Conservation (phyloP, 768 basidiomycete genomes). For the Psilocybe sp. region DNA sequence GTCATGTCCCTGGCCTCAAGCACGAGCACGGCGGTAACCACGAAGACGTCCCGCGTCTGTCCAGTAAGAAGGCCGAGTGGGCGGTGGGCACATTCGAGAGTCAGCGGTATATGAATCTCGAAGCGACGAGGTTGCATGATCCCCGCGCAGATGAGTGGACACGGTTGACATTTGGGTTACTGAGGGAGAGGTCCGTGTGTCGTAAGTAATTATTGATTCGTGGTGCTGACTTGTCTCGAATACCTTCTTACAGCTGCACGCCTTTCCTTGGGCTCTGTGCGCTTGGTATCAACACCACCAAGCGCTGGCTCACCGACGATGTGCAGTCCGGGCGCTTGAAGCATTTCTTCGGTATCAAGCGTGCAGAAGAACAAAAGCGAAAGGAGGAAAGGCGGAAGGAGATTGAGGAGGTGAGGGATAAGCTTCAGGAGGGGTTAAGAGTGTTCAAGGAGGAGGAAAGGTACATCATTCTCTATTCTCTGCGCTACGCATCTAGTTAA, state of each 20-base stretch:
- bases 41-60: conserved; percentile 1
- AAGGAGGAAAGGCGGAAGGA: conserved; percentile 29
- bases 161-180: conserved; percentile 37
- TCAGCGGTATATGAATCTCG: conserved; percentile 66
- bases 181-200: conserved; percentile 39
- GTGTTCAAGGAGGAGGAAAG: conserved; percentile 49
- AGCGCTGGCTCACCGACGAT: conserved; percentile 46
- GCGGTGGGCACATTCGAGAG: conserved; percentile 75
- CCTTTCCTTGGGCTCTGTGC: conserved; percentile 46
- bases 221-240: background rate
- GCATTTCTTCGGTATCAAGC: conserved; percentile 31
- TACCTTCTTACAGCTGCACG: conserved; percentile 35
- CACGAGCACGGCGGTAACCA: background rate
- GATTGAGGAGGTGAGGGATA: conserved; percentile 32
- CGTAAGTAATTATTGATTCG: background rate
- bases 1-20: conserved; percentile 29
- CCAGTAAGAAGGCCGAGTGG: conserved; percentile 37
- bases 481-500: background rate
- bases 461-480: conserved; percentile 26
- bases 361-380: conserved; percentile 26
- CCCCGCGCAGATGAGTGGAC: conserved; percentile 43
- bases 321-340: conserved; percentile 32
- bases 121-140: conserved; percentile 50
- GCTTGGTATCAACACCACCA: conserved; percentile 35
- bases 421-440: conserved; percentile 35